phyloP scores from a whole-genome alignment of 495 filamentous ascomycete species.

The Aspergillus cavernicola region DNA sequence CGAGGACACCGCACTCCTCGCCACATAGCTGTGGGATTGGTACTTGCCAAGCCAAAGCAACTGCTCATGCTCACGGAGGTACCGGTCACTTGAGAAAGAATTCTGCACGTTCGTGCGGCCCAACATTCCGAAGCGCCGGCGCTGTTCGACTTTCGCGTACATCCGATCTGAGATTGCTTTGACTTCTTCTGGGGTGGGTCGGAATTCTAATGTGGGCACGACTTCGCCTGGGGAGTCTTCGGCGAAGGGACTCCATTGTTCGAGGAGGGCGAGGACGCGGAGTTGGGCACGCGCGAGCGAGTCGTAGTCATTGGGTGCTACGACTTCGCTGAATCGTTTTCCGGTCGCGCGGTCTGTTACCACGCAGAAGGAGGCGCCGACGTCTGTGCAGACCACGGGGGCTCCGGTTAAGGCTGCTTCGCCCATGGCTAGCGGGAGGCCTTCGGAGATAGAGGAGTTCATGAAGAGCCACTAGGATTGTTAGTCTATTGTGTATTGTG shows the following conservation, averaged over 20 bases:
- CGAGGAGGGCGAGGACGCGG: conserved; percentile 53
- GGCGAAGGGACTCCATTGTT: conserved; percentile 52
- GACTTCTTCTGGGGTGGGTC: conserved; percentile 47
- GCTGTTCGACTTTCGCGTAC: conserved; percentile 55
- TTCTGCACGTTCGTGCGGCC: conserved; percentile 53
- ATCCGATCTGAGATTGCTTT: conserved; percentile 51
- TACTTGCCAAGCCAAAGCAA: conserved; percentile 61
- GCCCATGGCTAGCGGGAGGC: conserved; percentile 59
- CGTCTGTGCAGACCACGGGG: conserved; percentile 60
- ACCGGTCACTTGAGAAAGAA: conserved; percentile 54
- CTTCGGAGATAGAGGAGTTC: conserved; percentile 63
- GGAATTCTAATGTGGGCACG: conserved; percentile 40
- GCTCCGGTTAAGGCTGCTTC: conserved; percentile 60
- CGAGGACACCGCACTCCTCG: conserved; percentile 6
- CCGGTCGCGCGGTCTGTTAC: conserved; percentile 54
- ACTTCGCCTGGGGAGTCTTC: conserved; percentile 33
- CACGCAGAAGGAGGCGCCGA: conserved; percentile 59
- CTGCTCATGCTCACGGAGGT: conserved; percentile 64
- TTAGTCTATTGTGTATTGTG: background rate
- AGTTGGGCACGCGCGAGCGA: conserved; percentile 57
- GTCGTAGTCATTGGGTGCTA: conserved; percentile 57
- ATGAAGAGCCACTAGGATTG: conserved; percentile 53
- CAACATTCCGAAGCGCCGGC: conserved; percentile 56
- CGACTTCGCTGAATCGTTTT: conserved; percentile 55
- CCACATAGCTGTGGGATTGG: conserved; percentile 18